Base-by-base conservation (phyloP, 306 rosid species). In the Begonia fuchsioides region DNA sequence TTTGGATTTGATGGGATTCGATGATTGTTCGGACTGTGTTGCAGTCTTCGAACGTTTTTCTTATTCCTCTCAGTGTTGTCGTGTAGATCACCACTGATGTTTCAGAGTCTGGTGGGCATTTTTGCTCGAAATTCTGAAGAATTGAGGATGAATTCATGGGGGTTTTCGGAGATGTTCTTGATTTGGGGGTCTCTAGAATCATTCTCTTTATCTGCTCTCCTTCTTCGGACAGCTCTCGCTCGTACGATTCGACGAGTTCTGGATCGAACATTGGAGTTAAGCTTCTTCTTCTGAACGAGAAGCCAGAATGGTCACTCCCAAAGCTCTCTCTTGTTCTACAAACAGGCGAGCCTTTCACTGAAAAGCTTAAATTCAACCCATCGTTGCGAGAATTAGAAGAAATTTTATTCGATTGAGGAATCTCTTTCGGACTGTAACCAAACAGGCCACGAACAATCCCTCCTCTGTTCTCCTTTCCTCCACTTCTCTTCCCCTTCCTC, bases 11-110 rank as follows among this genome's bases (percentile, higher is more conserved):
- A n/a, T 81, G 61, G 0, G 96, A 92, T 41, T 82, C 96, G 0
- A 85, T 11, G 5, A 79, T 70, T 2, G 87, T 53, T 44, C 96
- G 54, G 26, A 85, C 96, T 15, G 56, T 73, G 48, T 79, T 92
- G 72, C 96, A 85, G 19, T 85, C 94, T 63, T 92, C 98, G 12
- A 73, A 92, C 0, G 98, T 85, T 57, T 82, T 85, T 57, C 98
- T 74, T 32, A 92, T 92, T n/a, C 96, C 98, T 26, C 98, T 56
- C 11, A 92, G 45, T 0, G 98, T 92, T 3, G 98, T 85, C 0
- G 96, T 79, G 83, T 81, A 92, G 10, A 92, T 54, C 1, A 92
- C 81, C 3, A 82, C 72, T 6, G 71, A 54, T 9, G 77, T 71
- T 62, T 77, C 95, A 2, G 95, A 95, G 12, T 81, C 87, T 0